Evolutionary conservation across 1,284 basidiomycete species (phyloP), one percentile per base, ranked within the genome.

Genomic region (Irpex lacteus): DNA sequence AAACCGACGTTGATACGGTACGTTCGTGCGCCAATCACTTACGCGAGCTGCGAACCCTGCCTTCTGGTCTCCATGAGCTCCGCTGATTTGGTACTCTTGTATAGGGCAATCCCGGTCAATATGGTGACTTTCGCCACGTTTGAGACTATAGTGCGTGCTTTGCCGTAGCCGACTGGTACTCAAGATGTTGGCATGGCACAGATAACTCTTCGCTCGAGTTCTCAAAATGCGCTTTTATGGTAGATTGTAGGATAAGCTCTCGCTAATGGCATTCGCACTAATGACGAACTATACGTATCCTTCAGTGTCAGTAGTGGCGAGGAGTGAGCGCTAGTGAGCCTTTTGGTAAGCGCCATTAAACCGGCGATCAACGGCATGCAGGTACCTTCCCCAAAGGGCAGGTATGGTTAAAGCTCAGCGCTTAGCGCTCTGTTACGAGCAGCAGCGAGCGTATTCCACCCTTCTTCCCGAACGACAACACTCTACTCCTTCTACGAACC

Each of bases 1-100:
- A 80, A 86, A 5, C 92, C 94, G 2, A 95, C 94, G 1, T 73
- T 96, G 5, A 84, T 95, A 57, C 81, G 94, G 89, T 91, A 67
- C 66, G 87, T 79, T 34, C 60, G 18, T 26, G 26, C 26, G 4
- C 26, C 26, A 26, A 26, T 3, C 26, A 26, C 26, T 26, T 3
- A 26, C 26, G 26, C 26, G 26, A 26, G 4, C 26, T 26, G 4
- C 26, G 26, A 26, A 26, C 26, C 26, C 26, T 26, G 26, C 26
- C 26, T 26, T 9, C 11, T 37, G n/a, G 21, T 18, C 26, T 13
- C 34, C n/a, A 47, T 38, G 15, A 26, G 37, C 36, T 18, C 32
- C 21, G 34, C 59, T 26, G 49, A 15, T 26, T 21, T 0, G 40
- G 52, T 38, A 53, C 21, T 21, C 50, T 52, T 52, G 11, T 4